Evolutionary conservation across 169 alveolate genomes (phyloP).

Genomic region (Plasmodium yoelii): DNA sequence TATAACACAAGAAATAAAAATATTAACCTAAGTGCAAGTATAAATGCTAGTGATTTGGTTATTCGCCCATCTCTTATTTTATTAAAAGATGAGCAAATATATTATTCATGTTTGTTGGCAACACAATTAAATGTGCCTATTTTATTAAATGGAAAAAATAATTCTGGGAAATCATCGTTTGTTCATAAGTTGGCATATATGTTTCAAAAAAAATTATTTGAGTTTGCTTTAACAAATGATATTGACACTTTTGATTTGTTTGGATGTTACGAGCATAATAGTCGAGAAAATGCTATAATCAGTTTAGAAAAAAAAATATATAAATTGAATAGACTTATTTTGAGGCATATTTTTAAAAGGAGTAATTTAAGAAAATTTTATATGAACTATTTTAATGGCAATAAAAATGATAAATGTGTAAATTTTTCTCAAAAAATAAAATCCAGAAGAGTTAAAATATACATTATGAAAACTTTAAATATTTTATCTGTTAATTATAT

Average conservation of each 20-base stretch:
- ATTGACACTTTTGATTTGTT: conserved; percentile 87
- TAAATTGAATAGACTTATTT: conserved; percentile 35
- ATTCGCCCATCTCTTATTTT: conserved; percentile 16
- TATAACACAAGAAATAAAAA: not conserved
- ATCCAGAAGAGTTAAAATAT: not conserved
- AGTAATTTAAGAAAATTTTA: conserved; percentile 11
- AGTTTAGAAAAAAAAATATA: conserved; percentile 49
- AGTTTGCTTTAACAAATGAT: conserved; percentile 83
- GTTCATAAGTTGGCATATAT: conserved; percentile 66
- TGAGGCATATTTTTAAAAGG: conserved; percentile 32
- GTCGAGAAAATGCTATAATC: conserved; percentile 41
- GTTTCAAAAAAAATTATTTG: conserved; percentile 76
- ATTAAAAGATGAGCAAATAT: conserved; percentile 59
- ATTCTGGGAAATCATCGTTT: conserved; percentile 78
- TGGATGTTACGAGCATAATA: conserved; percentile 88
- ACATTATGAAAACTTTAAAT: conserved; percentile 22
- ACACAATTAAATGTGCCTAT: conserved; percentile 77
- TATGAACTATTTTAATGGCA: conserved; percentile 7
- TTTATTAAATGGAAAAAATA: conserved; percentile 77
- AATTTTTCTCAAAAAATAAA: not conserved
- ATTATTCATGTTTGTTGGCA: conserved; percentile 49
- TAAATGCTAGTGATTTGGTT: not conserved
- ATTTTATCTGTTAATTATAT: conserved; percentile 3
- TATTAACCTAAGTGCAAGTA: not conserved
- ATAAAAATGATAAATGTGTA: conserved; percentile 1